Evolutionary conservation across 768 basidiomycete species (phyloP).

Genomic region (Collybiopsis confluens): DNA sequence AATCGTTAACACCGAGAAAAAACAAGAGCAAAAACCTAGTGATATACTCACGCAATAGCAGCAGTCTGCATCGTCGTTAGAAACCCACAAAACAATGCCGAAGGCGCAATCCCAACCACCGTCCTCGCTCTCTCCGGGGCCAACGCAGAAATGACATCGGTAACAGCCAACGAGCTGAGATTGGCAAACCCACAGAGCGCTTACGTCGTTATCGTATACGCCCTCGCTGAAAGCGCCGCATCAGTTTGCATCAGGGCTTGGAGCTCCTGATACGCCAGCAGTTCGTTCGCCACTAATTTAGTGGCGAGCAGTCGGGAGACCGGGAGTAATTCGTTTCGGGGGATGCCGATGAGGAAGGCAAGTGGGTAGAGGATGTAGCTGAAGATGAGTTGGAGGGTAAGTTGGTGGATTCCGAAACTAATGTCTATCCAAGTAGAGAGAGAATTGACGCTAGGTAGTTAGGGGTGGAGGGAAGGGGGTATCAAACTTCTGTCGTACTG

Average conservation of each 20-base stretch:
- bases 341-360: conserved; percentile 52
- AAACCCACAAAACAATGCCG: conserved; percentile 59
- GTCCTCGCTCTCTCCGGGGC: conserved; percentile 48
- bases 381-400: conserved; percentile 59
- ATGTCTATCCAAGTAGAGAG: conserved; percentile 59
- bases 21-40: conserved; percentile 2
- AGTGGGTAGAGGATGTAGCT: conserved; percentile 63
- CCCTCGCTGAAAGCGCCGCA: conserved; percentile 45
- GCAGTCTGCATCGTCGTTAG: conserved; percentile 50
- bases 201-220: conserved; percentile 55
- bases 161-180: conserved; percentile 56
- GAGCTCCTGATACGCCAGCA: conserved; percentile 44
- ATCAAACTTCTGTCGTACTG: no score
- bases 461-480: conserved; percentile 55
- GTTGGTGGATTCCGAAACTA: conserved; percentile 51
- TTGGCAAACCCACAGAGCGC: conserved; percentile 67
- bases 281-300: conserved; percentile 60
- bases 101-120: conserved; percentile 47
- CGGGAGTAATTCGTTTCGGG: conserved; percentile 48
- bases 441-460: conserved; percentile 54
- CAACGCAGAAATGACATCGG: conserved; percentile 58
- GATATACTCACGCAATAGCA: conserved; percentile 38
- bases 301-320: conserved; percentile 58
- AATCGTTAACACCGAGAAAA: no score
- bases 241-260: conserved; percentile 33